Base-by-base conservation (phyloP, 148 eudicot species). In the Vaccinium vitisidaea region DNA sequence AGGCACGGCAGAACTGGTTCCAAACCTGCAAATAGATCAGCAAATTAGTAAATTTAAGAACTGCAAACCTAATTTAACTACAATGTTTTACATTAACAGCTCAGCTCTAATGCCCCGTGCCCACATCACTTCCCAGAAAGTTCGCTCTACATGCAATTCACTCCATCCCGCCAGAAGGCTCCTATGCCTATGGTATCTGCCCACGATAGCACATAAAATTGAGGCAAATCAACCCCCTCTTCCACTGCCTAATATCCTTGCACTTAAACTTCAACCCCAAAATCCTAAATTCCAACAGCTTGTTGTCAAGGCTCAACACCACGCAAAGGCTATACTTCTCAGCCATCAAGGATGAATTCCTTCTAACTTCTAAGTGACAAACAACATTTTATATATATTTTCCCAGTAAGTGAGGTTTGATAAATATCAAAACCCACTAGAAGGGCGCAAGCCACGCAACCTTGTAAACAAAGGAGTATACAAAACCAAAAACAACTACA, bases 1-100 rank as follows among this genome's bases (percentile, higher is more conserved):
- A 81, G 90, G 75, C 77, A 81, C 84, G 13, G 87, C 83, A 81
- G 87, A 4, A n/a, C 39, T 88, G 69, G 92, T 88, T 80, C 98
- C 98, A 92, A 96, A 96, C 91, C 99, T 96, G 89, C 77, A 53
- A 61, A 61, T 84, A 67, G 77, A 43, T 56, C 77, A 30, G 21
- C 14, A 13, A 73, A 30, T 67, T 8, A 65, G 21, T 59, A 30
- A 14, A 56, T 30, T 63, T 6, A 6, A 23, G 49, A 50, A 12
- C 30, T 23, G 21, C 18, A 80, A 32, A 13, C 46, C 49, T 46
- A 36, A 74, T 25, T 2, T 5, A 83, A 84, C 43, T 25, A 61
- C 12, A 21, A 1, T 13, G 71, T 59, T 58, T 18, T 32, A 67
- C 71, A 65, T 65, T 27, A 69, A 30, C 39, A 69, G 43, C 74